Evolutionary conservation across 2,329 filamentous ascomycete genomes (phyloP).

Genomic region (Penicillium hordei): DNA sequence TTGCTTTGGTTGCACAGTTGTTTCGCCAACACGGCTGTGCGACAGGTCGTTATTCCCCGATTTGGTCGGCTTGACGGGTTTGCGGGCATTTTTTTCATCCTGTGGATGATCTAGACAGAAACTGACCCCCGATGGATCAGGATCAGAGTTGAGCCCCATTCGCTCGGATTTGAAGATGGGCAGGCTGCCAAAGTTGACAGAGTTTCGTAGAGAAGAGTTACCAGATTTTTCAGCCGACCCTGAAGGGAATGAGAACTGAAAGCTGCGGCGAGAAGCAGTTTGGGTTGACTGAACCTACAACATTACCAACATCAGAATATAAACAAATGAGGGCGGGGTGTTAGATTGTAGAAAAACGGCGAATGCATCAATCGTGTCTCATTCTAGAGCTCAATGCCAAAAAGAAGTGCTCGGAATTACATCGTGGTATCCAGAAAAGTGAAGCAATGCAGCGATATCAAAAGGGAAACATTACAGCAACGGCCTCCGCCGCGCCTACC

Average conservation of each 20-base stretch:
- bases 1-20: background rate
- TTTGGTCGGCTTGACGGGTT: constrained; percentile 8
- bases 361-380: constrained; percentile 30
- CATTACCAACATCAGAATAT: constrained; percentile 34
- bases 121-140: background rate
- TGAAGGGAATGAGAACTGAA: constrained; percentile 20
- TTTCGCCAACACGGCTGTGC: background rate
- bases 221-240: constrained; percentile 13
- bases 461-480: constrained; percentile 16
- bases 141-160: constrained; percentile 4
- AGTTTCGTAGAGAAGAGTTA: constrained; percentile 23
- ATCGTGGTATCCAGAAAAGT: constrained; percentile 32
- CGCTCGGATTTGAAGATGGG: constrained; percentile 24
- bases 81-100: constrained; percentile 8
- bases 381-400: constrained; percentile 28
- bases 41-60: constrained; percentile 4
- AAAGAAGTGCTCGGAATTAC: constrained; percentile 29
- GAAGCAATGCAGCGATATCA: constrained; percentile 15
- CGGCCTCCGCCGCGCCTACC: constrained; percentile 14
- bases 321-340: constrained; percentile 10
- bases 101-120: constrained; percentile 7
- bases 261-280: constrained; percentile 29
- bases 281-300: constrained; percentile 34
- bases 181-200: constrained; percentile 25
- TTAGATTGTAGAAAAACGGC: constrained; percentile 10